A percentile compares a stretch with the other conserved stretches of the same genome.
These are phyloP conservation scores for Penicillium cinerascens DNA, from an alignment of 495 filamentous ascomycete genomes.

Conservation along the genomic window DNA sequence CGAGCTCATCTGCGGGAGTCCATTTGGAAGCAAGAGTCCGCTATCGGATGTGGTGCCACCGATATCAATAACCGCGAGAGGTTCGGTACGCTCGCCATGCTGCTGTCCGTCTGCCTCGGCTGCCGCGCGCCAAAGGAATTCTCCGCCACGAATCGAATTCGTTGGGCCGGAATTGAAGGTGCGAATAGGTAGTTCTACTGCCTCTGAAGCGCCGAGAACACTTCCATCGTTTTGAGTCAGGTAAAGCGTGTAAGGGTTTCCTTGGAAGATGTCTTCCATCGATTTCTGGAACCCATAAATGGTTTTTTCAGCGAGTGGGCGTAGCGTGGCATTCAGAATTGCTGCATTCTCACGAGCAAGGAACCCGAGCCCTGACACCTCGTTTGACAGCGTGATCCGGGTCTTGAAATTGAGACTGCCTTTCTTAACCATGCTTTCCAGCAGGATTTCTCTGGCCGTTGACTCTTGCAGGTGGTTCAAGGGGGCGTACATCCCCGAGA, in stretches of 20 bases:
- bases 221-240: constrained; percentile 55
- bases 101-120: constrained; percentile 27
- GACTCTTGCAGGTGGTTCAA: constrained; percentile 38
- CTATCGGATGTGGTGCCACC: constrained; percentile 49
- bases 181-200: constrained; percentile 44
- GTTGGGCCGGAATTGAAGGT: constrained; percentile 53
- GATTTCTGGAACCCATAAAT: not conserved
- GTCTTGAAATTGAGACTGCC: not conserved
- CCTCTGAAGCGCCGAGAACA: constrained; percentile 38
- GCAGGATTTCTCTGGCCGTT: constrained; percentile 5
- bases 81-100: constrained; percentile 6
- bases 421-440: not conserved
- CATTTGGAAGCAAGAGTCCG: constrained; percentile 45
- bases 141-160: constrained; percentile 51
- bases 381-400: not conserved
- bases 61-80: constrained; percentile 45
- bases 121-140: constrained; percentile 32
- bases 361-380: not conserved
- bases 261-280: not conserved
- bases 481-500: constrained; percentile 57
- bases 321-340: not conserved
- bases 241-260: constrained; percentile 37
- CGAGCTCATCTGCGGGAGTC: constrained; percentile 43
- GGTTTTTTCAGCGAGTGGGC: not conserved
- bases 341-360: not conserved